Conservation (phyloP, 1,284 basidiomycete species). For the Trichosporon ovoides region DNA sequence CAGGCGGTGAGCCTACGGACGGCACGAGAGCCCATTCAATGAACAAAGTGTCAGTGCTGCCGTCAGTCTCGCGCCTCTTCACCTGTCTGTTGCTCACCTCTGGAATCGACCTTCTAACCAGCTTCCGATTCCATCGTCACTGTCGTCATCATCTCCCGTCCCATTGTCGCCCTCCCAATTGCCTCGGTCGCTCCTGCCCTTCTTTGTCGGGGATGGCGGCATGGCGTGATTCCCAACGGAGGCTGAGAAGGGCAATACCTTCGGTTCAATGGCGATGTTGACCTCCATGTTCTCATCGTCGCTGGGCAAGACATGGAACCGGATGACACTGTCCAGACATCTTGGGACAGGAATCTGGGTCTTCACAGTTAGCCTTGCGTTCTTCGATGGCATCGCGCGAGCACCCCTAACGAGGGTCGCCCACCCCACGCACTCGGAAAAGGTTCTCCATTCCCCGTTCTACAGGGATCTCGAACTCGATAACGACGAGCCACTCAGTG, state of each 20-base stretch:
- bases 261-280: constrained; percentile 35
- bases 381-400: background rate
- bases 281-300: constrained; percentile 22
- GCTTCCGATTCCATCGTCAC: constrained; percentile 23
- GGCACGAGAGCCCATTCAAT: constrained; percentile 36
- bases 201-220: constrained; percentile 2
- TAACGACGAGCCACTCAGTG: constrained; percentile 36
- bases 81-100: constrained; percentile 22
- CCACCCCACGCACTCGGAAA: constrained; percentile 22
- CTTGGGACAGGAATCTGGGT: constrained; percentile 28
- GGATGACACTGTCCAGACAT: constrained; percentile 40
- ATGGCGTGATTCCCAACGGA: constrained; percentile 8
- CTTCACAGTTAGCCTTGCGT: constrained; percentile 3
- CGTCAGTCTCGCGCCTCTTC: constrained; percentile 9
- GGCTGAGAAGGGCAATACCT: constrained; percentile 28
- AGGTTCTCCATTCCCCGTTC: constrained; percentile 19
- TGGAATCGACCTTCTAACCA: constrained; percentile 43
- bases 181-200: constrained; percentile 22
- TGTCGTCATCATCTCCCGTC: constrained; percentile 23
- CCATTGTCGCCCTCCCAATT: constrained; percentile 38
- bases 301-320: constrained; percentile 30
- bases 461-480: constrained; percentile 35
- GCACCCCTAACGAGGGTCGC: no score
- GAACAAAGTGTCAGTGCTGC: constrained; percentile 32
- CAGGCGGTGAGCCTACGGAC: constrained; percentile 16